Evolutionary conservation across 2,329 filamentous ascomycete species (phyloP).

Genomic region (Aureobasidium subglaciale): DNA sequence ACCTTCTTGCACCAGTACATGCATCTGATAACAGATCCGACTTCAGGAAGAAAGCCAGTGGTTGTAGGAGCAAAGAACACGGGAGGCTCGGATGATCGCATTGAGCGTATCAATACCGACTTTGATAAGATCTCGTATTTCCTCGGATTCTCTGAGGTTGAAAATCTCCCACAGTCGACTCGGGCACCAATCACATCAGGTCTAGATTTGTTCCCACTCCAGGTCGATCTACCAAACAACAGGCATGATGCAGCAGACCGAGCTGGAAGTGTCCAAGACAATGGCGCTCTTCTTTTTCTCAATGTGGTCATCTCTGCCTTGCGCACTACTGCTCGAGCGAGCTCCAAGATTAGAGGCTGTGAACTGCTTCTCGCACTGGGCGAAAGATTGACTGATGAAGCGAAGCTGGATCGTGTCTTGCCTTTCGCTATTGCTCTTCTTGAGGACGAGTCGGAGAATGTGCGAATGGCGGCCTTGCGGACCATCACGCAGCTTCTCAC

Average conservation of each 20-base stretch:
- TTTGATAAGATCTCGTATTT: slow-evolving; percentile 98
- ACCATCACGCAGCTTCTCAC: slow-evolving; percentile 83
- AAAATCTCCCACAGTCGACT: slow-evolving; percentile 21
- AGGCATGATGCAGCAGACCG: slow-evolving; percentile 59
- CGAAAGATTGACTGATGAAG: slow-evolving; percentile 86
- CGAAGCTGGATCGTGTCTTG: slow-evolving; percentile 85
- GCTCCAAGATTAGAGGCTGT: slow-evolving; percentile 81
- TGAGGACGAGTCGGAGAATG: slow-evolving; percentile 73
- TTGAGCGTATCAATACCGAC: slow-evolving; percentile 85
- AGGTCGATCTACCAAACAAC: slow-evolving; percentile 80
- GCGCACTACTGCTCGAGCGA: slow-evolving; percentile 78
- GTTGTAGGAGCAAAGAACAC: slow-evolving; percentile 64
- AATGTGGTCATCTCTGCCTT: slow-evolving; percentile 83
- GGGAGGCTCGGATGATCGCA: slow-evolving; percentile 84
- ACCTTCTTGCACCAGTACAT: slow-evolving; percentile 97
- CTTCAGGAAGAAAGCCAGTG: slow-evolving; percentile 66
- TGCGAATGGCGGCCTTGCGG: slow-evolving; percentile 77
- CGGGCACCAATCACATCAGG: slow-evolving; percentile 35
- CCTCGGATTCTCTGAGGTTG: slow-evolving; percentile 47
- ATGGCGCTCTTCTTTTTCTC: slow-evolving; percentile 87
- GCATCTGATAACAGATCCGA: slow-evolving; percentile 87
- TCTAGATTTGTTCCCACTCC: slow-evolving; percentile 66
- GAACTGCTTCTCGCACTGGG: slow-evolving; percentile 88
- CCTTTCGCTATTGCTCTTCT: slow-evolving; percentile 82
- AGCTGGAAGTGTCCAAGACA: slow-evolving; percentile 53